These are phyloP conservation scores for Chalciporus chontae DNA, from an alignment of 768 basidiomycete genomes.

Conservation along the genomic window DNA sequence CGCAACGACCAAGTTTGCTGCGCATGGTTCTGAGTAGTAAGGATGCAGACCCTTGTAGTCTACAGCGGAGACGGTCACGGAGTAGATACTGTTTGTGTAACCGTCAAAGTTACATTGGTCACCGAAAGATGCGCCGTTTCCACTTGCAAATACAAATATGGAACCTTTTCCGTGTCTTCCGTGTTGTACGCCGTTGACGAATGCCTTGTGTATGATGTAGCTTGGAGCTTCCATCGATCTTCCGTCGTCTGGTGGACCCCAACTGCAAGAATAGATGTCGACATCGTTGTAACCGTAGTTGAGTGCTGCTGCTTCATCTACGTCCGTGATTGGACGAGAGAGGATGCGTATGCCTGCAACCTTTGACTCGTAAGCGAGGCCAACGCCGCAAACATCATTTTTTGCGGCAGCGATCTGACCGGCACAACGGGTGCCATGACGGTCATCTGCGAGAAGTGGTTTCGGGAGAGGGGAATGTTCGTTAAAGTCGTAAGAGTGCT, in stretches of 20 bases:
- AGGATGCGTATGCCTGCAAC: conserved; percentile 95
- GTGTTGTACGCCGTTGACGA: conserved; percentile 89
- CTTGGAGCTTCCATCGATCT: conserved; percentile 91
- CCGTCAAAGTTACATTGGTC: conserved; percentile 99
- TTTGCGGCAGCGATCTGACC: conserved; percentile 93
- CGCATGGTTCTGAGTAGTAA: conserved; percentile 96
- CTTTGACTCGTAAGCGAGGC: conserved; percentile 88
- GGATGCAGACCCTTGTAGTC: conserved; percentile 93
- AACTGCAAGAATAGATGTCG: conserved; percentile 90
- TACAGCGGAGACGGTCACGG: conserved; percentile 92
- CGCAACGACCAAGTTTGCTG: conserved; percentile 95
- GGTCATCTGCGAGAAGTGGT: conserved; percentile 85
- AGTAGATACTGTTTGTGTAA: conserved; percentile 97
- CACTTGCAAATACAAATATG: conserved; percentile 95
- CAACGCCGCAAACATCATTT: conserved; percentile 92
- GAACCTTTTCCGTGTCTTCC: conserved; percentile 89
- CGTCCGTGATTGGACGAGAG: conserved; percentile 90
- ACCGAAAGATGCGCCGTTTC: conserved; percentile 86
- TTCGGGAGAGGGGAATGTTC: conserved; percentile 86
- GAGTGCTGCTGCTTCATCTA: conserved; percentile 91
- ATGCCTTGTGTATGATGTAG: conserved; percentile 88
- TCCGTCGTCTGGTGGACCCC: conserved; percentile 98
- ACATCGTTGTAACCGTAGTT: conserved; percentile 93
- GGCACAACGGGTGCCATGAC: conserved; percentile 96
- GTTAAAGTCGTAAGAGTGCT: conserved; percentile 94